Conservation (phyloP, 176 grass and related monocot species). For the Triticum turgidum region DNA sequence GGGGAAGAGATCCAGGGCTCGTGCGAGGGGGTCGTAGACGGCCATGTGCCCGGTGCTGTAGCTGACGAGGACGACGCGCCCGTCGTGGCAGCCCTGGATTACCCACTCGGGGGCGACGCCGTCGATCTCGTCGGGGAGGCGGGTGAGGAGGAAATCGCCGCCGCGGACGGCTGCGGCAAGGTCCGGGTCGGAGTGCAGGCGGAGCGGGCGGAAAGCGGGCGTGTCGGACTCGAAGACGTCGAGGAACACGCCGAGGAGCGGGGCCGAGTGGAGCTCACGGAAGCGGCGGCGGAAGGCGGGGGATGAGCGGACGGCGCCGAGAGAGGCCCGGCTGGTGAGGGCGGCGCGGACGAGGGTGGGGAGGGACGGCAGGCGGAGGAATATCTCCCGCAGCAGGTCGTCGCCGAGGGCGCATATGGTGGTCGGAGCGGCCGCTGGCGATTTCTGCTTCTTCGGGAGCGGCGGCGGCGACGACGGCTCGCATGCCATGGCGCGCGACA, state of each 20-base stretch:
- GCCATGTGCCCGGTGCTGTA: not conserved
- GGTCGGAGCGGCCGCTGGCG: not conserved
- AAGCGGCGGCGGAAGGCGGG: slow-evolving; percentile 14
- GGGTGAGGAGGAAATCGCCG: not conserved
- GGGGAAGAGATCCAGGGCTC: not conserved
- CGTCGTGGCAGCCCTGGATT: not conserved
- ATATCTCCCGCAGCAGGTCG: not conserved
- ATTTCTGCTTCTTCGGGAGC: not conserved
- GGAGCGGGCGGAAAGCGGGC: not conserved
- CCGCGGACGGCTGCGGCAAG: not conserved
- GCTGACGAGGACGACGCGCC: not conserved
- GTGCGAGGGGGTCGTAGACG: not conserved
- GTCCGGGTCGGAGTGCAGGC: not conserved
- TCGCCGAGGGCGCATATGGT: not conserved
- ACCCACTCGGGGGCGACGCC: not conserved
- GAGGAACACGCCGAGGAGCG: not conserved
- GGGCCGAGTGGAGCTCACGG: not conserved
- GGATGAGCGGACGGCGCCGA: not conserved
- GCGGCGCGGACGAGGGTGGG: not conserved
- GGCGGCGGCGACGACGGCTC: not conserved
- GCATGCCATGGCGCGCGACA: not conserved
- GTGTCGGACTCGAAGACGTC: not conserved
- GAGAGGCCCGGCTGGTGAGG: not conserved
- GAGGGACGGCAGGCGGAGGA: not conserved
- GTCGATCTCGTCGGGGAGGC: not conserved